Conservation (phyloP, 768 basidiomycete species). For the Lentinula aciculospora region DNA sequence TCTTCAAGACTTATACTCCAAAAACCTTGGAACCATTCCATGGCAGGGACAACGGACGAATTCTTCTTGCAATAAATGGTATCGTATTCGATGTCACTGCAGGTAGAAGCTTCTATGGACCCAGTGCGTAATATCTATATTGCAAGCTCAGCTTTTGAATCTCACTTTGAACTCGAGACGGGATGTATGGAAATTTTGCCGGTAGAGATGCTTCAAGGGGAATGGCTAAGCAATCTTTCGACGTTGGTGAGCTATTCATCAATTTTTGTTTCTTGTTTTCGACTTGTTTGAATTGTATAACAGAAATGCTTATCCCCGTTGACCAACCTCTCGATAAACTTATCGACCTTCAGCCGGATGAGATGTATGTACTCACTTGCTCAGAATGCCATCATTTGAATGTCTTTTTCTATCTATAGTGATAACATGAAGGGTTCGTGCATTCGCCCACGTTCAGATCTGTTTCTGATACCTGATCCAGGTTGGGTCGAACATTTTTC, state of each 20-base stretch:
- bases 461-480: conserved; percentile 20
- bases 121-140: conserved; percentile 49
- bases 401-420: conserved; percentile 30
- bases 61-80: conserved; percentile 82
- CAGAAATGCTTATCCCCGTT: conserved; percentile 87
- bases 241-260: conserved; percentile 54
- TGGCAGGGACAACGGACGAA: conserved; percentile 60
- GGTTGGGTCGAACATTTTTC: conserved; percentile 95
- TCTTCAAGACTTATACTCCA: conserved; percentile 78
- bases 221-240: conserved; percentile 98
- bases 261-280: background rate
- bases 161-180: conserved; percentile 46
- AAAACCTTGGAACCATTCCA: conserved; percentile 65
- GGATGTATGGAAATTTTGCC: conserved; percentile 97
- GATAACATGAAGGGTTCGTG: conserved; percentile 87
- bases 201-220: conserved; percentile 94
- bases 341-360: conserved; percentile 68
- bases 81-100: conserved; percentile 91
- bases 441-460: background rate
- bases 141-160: background rate
- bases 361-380: conserved; percentile 57
- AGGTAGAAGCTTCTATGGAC: conserved; percentile 91
- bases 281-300: background rate
- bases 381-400: background rate
- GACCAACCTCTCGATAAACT: conserved; percentile 86